Conservation (phyloP, 164 flowering plant genomes). For the Vitis cinerea region DNA sequence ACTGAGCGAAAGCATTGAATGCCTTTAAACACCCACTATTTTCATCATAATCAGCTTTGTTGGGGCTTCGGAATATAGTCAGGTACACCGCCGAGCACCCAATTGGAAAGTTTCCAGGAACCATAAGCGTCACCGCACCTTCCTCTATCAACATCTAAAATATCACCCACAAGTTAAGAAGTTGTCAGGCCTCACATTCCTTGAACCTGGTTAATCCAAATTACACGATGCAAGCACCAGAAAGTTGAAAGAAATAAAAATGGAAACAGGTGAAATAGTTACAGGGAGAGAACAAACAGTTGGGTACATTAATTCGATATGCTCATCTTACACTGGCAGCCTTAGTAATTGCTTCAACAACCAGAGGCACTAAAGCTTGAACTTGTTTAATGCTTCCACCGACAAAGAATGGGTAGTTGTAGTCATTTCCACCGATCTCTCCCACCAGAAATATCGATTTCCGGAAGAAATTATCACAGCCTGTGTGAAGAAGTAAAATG, state of each 20-base stretch:
- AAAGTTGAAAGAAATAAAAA: background rate
- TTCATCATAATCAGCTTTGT: conserved; percentile 35
- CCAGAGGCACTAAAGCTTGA: conserved; percentile 28
- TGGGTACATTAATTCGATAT: background rate
- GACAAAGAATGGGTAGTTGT: conserved; percentile 26
- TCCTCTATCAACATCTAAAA: conserved; percentile 44
- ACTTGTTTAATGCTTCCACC: conserved; percentile 29
- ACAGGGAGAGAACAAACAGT: background rate
- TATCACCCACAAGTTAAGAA: background rate
- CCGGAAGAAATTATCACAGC: conserved; percentile 33
- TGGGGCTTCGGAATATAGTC: conserved; percentile 28
- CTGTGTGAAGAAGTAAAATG: conserved; percentile 18
- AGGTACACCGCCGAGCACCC: conserved; percentile 51
- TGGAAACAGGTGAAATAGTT: background rate
- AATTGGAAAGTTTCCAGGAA: conserved; percentile 57
- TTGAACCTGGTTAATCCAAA: no score
- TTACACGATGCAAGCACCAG: no score
- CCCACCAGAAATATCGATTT: conserved; percentile 61
- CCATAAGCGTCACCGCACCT: conserved; percentile 52
- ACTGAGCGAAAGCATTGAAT: conserved; percentile 38
- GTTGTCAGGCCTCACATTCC: background rate
- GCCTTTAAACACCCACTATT: conserved; percentile 43
- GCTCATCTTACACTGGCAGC: conserved; percentile 33
- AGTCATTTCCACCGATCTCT: conserved; percentile 74
- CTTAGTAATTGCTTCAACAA: conserved; percentile 32